These are phyloP conservation scores for Hibiscus trionum DNA, from an alignment of 345 rosid genomes.

Conservation along the genomic window DNA sequence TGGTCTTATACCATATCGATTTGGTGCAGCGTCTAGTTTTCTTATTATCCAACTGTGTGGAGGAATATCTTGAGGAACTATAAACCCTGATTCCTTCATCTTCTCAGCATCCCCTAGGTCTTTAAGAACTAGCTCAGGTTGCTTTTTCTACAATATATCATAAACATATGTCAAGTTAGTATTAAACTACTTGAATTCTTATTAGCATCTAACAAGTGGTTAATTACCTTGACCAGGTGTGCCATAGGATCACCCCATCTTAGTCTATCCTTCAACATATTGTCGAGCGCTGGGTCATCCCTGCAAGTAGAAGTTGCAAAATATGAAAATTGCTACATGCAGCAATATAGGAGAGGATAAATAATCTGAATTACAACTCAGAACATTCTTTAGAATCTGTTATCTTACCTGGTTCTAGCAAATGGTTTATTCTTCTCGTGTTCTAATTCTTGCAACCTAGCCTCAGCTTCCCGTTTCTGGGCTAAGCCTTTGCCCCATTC, in stretches of 20 bases:
- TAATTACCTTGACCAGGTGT: constrained; percentile 77
- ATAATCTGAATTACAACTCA: not conserved
- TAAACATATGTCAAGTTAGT: constrained; percentile 1
- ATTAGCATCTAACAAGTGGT: not conserved
- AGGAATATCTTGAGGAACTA: constrained; percentile 78
- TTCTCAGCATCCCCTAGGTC: constrained; percentile 76
- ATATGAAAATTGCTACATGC: constrained; percentile 3
- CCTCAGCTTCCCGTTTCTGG: constrained; percentile 85
- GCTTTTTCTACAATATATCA: constrained; percentile 47
- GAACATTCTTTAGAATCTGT: not conserved
- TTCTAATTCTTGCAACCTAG: constrained; percentile 60
- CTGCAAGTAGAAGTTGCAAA: constrained; percentile 27
- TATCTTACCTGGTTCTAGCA: constrained; percentile 70
- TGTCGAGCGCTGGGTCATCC: constrained; percentile 87
- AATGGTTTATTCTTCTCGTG: constrained; percentile 82
- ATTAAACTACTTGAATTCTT: not conserved
- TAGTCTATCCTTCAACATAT: constrained; percentile 56
- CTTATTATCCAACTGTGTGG: constrained; percentile 79
- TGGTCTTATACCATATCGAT: constrained; percentile 79
- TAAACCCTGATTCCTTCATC: constrained; percentile 88
- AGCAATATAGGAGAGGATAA: not conserved
- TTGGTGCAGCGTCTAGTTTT: constrained; percentile 70
- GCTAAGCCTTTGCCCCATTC: constrained; percentile 99
- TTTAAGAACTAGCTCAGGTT: constrained; percentile 34
- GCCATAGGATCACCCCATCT: constrained; percentile 98